Base-by-base conservation (phyloP, 345 rosid species). In the Gossypium arboreum region DNA sequence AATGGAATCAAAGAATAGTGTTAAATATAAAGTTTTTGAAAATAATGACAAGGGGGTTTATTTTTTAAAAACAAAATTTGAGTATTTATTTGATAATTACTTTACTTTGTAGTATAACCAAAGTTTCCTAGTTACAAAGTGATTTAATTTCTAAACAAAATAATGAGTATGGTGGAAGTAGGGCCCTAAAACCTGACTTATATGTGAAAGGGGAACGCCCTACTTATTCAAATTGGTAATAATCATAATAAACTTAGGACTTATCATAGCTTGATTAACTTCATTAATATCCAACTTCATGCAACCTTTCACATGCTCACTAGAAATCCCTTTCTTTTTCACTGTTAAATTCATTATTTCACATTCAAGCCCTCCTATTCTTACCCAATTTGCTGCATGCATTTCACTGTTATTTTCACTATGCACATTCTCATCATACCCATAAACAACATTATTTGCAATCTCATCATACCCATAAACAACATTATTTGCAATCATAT, bases 141-240 rank as follows among this genome's bases (percentile, higher is more conserved):
- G 12, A 66, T 45, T 20, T 44, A 66, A 20, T 41, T 72, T 39
- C 9, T 43, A 22, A 72, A 58, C 75, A 72, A 58, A 56, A 72
- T 59, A 72, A 58, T 58, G 56, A 57, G 67, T 43, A 41, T 59
- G 55, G 67, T 24, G 66, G 7, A 9, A 8, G 66, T 59, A 45
- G 66, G 67, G 20, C 39, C 54, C 54, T 22, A 9, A 57, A 4
- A 3, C 62, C 34, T 12, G 11, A 2, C 27, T 16, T 20, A 20
- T 20, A 20, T 45, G 17, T 50, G 15, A 24, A 24, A 47, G 72
- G 50, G 57, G 60, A 56, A 3, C 27, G 41, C 41, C 62, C 68
- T 66, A 43, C 27, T 56, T 3, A 12, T 39, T 48, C 54, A 55
- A 73, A 47, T 25, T 69, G 59, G 70, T 47, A 61, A 73, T 73